These are phyloP conservation scores for Cetradonia linearis DNA, from an alignment of 495 filamentous ascomycete genomes.

Conservation along the genomic window DNA sequence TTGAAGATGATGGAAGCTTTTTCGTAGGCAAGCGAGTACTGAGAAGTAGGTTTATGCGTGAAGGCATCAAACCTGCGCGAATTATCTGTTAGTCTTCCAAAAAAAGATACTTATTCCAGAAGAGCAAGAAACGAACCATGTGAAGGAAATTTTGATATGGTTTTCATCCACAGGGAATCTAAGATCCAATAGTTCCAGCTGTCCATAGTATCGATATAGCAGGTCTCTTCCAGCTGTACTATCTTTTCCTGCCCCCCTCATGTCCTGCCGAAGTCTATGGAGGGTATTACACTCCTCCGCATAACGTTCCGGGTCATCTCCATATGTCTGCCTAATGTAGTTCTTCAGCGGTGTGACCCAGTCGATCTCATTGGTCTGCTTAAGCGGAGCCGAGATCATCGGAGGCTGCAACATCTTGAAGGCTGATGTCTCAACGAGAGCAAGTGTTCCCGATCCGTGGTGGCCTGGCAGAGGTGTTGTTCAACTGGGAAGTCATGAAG, in stretches of 20 bases:
- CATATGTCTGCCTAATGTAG: constrained; percentile 89
- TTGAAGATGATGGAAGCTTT: constrained; percentile 99
- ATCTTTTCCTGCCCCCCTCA: constrained; percentile 95
- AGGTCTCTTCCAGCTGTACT: constrained; percentile 89
- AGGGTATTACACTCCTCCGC: constrained; percentile 88
- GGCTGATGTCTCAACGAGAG: not conserved
- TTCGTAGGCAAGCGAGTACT: constrained; percentile 94
- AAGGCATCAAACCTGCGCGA: constrained; percentile 89
- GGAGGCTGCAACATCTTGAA: constrained; percentile 65
- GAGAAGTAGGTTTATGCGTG: constrained; percentile 88
- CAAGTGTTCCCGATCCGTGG: not conserved
- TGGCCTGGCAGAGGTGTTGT: constrained; percentile 3
- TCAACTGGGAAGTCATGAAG: not conserved
- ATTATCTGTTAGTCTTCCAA: constrained; percentile 12
- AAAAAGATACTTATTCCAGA: not conserved
- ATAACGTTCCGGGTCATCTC: constrained; percentile 93
- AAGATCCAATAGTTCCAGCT: constrained; percentile 87
- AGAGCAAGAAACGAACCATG: constrained; percentile 55
- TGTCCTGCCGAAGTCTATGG: constrained; percentile 95
- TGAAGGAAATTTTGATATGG: constrained; percentile 97
- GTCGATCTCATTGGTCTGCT: constrained; percentile 99
- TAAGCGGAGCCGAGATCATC: constrained; percentile 87
- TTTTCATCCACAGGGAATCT: constrained; percentile 96
- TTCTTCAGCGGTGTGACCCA: constrained; percentile 89
- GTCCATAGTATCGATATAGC: constrained; percentile 94